phyloP scores from a whole-genome alignment of 2,329 filamentous ascomycete genomes.

The Botrytis cinerea region DNA sequence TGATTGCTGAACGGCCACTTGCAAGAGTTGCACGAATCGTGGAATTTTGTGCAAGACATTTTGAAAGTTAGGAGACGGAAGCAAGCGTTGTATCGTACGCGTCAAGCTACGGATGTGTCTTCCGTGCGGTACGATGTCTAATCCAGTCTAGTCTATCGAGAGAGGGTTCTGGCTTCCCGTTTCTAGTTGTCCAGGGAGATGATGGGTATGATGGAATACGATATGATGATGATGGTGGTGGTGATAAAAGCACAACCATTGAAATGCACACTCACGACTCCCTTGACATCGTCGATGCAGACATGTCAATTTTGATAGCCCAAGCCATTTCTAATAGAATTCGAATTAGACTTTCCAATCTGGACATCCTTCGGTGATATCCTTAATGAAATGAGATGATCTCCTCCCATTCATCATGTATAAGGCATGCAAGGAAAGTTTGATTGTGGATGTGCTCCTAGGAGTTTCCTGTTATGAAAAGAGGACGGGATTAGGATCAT shows the following conservation, averaged over 20 bases:
- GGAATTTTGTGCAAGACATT: slow-evolving; percentile 20
- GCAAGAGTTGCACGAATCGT: slow-evolving; percentile 12
- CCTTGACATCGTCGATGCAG: background rate
- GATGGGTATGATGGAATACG: background rate
- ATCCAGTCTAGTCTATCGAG: background rate
- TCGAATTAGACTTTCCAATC: background rate
- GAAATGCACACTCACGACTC: background rate
- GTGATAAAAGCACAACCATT: background rate
- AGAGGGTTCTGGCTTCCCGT: background rate
- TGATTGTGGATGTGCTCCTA: background rate
- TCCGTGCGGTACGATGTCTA: slow-evolving; percentile 6
- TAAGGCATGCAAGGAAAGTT: background rate
- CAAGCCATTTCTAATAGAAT: background rate
- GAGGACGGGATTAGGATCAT: background rate
- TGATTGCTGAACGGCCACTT: slow-evolving; percentile 18
- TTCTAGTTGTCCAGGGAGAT: background rate
- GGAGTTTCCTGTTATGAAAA: background rate
- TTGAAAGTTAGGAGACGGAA: background rate
- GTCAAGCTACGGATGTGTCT: background rate
- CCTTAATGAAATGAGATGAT: slow-evolving; percentile 9
- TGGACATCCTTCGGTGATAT: background rate
- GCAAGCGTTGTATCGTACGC: slow-evolving; percentile 19
- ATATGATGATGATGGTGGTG: background rate
- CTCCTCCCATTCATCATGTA: background rate
- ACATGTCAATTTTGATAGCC: background rate